Percentiles rank a stretch among this genome's conserved stretches.
Evolutionary conservation across 2,329 filamentous ascomycete genomes (phyloP).

Genomic region (Leptoxyphium fumago): DNA sequence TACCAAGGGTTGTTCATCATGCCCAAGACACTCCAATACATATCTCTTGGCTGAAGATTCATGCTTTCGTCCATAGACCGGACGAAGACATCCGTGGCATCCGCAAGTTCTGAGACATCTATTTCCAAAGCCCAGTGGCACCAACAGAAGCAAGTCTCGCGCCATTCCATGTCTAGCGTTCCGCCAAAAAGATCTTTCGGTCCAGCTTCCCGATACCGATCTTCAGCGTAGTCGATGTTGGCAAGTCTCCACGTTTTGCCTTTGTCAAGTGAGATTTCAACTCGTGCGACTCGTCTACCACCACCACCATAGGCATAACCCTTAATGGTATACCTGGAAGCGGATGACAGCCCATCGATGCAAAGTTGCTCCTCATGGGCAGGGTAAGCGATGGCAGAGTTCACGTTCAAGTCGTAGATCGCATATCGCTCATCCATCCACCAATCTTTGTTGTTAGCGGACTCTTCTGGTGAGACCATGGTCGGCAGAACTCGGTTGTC

Average conservation of each 20-base stretch:
- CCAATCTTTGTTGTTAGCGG: constrained; percentile 55
- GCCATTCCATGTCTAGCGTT: constrained; percentile 63
- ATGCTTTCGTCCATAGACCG: constrained; percentile 83
- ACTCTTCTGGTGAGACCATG: constrained; percentile 68
- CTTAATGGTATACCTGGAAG: constrained; percentile 44
- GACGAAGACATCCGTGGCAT: constrained; percentile 60
- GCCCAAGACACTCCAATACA: constrained; percentile 89
- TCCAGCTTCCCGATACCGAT: constrained; percentile 56
- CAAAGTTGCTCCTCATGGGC: constrained; percentile 57
- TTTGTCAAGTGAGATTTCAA: constrained; percentile 72
- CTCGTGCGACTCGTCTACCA: constrained; percentile 65
- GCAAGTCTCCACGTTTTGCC: constrained; percentile 68
- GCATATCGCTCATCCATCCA: constrained; percentile 87
- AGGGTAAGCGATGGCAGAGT: constrained; percentile 68
- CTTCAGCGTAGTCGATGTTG: constrained; percentile 69
- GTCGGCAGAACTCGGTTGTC: constrained; percentile 85
- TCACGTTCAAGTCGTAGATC: constrained; percentile 82
- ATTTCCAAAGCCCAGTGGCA: constrained; percentile 77
- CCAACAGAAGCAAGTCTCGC: constrained; percentile 78
- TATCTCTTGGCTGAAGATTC: constrained; percentile 74
- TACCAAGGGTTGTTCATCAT: constrained; percentile 99
- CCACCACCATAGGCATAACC: constrained; percentile 86
- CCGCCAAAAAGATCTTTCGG: constrained; percentile 60
- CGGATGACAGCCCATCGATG: constrained; percentile 30
- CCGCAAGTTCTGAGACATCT: constrained; percentile 43